Conservation (phyloP, 805 yeast species). For the Sugiyamaella chiloensis region DNA sequence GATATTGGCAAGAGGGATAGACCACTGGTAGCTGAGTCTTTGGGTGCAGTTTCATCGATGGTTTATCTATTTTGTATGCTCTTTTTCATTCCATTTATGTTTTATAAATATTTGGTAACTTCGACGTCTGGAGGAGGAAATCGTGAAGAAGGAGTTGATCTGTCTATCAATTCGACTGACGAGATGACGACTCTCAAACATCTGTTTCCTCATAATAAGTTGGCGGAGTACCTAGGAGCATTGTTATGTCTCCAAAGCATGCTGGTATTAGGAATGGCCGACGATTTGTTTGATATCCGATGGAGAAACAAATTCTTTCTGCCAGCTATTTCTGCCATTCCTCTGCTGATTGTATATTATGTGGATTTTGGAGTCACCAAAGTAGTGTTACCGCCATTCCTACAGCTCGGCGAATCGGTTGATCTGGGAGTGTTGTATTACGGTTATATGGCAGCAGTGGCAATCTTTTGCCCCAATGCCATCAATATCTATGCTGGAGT, state of each 20-base stretch:
- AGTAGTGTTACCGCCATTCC: conserved; percentile 72
- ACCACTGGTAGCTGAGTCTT: conserved; percentile 81
- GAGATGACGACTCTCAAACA: conserved; percentile 16
- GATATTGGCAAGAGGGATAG: conserved; percentile 75
- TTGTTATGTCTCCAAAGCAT: conserved; percentile 80
- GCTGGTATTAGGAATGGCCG: conserved; percentile 81
- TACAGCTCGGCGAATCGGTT: conserved; percentile 44
- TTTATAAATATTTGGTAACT: conserved; percentile 68
- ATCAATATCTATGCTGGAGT: conserved; percentile 95
- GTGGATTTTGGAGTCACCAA: conserved; percentile 92
- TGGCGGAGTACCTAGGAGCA: conserved; percentile 84
- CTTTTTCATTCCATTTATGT: conserved; percentile 82
- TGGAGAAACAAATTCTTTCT: conserved; percentile 97
- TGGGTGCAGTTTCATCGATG: conserved; percentile 86
- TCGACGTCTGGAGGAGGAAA: conserved; percentile 58
- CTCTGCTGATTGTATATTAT: conserved; percentile 84
- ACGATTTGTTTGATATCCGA: conserved; percentile 90
- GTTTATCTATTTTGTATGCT: conserved; percentile 79
- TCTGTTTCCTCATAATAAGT: conserved; percentile 71
- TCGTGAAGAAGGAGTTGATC: conserved; percentile 41
- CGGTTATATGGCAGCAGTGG: conserved; percentile 82
- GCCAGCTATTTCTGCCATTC: conserved; percentile 93
- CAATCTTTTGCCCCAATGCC: conserved; percentile 94
- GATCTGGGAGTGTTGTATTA: conserved; percentile 83
- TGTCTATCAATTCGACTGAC: conserved; percentile 5